Evolutionary conservation across 495 filamentous ascomycete species (phyloP), one percentile per base, ranked within the genome.

Genomic region (Annulohypoxylon maeteangense): DNA sequence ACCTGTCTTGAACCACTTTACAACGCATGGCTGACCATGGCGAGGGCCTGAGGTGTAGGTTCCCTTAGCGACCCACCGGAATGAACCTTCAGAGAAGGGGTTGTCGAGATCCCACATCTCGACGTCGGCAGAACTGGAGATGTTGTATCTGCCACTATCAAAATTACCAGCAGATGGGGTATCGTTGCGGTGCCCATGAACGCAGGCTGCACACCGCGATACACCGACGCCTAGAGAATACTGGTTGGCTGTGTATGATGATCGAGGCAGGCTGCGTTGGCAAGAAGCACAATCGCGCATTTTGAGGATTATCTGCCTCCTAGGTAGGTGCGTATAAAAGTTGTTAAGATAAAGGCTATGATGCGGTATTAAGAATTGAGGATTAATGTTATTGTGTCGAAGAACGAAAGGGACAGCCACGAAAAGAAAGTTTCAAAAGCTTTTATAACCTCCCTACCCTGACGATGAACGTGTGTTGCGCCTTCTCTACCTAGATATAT

Each of bases 1-100:
- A 10, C 75, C 75, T 0, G 68, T 67, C 62, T 80, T 81, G 62
- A 81, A 81, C 75, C 78, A 76, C 63, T 82, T 82, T 32, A n/a
- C 14, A 22, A 81, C 77, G 34, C 78, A 80, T 2, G 54, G 55
- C 59, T 82, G 66, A 20, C 75, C 78, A 0, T 0, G 7, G 6
- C 78, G 74, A 0, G 11, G 5, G 4, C 78, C 80, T 1, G 16
- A 31, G 18, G 20, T 69, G 42, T 81, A 82, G 10, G 0, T 54
- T 7, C 75, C 81, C 34, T 77, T 75, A 22, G 74, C 72, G 14
- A 81, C 78, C 66, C 62, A 74, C 22, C 78, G 75, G 51, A 81
- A 81, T 8, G 73, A 20, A 0, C 79, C 77, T 1, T 68, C n/a
- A 2, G 77, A 71, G 40, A 80, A 80, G 7, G 75, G 72, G 31